Percentiles rank a stretch among this genome's conserved stretches.
Conservation (phyloP, 495 filamentous ascomycete genomes). For the Thozetella sp. region DNA sequence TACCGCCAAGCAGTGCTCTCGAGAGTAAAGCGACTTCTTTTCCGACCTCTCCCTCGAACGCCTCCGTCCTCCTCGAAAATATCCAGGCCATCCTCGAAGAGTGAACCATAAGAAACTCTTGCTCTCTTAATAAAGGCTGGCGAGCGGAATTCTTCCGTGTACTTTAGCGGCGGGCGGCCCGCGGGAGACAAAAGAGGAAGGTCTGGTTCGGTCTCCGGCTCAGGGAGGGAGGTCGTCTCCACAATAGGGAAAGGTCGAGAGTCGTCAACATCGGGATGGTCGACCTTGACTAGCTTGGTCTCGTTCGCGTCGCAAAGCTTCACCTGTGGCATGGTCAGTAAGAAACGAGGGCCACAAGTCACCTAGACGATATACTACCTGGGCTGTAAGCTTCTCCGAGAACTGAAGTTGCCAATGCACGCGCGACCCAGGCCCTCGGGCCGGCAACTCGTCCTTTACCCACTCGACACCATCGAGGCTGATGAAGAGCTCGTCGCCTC, state of each 20-base stretch:
- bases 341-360: not conserved
- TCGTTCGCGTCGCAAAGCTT: conserved; percentile 33
- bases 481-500: conserved; percentile 74
- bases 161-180: conserved; percentile 9
- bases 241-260: conserved; percentile 5
- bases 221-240: conserved; percentile 3
- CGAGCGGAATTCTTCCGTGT: conserved; percentile 60
- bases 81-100: conserved; percentile 61
- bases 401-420: conserved; percentile 77
- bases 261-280: conserved; percentile 30
- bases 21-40: conserved; percentile 73
- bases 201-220: conserved; percentile 4
- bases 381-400: conserved; percentile 54
- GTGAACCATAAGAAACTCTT: conserved; percentile 60
- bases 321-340: conserved; percentile 19
- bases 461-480: conserved; percentile 68
- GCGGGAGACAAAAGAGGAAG: not conserved
- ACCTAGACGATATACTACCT: conserved; percentile 44
- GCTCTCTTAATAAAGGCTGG: conserved; percentile 75
- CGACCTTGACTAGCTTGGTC: conserved; percentile 43
- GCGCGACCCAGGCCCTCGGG: conserved; percentile 64
- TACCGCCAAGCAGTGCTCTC: conserved; percentile 71
- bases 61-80: conserved; percentile 75
- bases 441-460: conserved; percentile 47
- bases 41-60: conserved; percentile 64